Conservation (phyloP, 148 eudicot genomes). For the Euryodendron excelsum region DNA sequence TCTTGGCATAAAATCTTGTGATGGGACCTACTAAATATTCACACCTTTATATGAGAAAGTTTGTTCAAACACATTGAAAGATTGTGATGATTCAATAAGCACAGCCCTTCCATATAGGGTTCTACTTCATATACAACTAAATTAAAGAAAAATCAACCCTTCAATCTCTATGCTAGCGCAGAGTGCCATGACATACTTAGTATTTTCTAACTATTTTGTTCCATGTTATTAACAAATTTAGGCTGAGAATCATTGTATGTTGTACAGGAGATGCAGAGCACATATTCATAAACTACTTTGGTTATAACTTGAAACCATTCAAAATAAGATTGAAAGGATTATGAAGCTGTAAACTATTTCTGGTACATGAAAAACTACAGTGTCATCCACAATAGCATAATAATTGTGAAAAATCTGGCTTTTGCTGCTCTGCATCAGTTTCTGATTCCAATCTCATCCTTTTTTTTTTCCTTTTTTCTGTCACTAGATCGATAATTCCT, state of each 20-base stretch:
- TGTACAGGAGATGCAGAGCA: not conserved
- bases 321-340: not conserved
- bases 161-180: no score
- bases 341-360: not conserved
- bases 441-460: not conserved
- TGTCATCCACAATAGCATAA: not conserved
- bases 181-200: no score
- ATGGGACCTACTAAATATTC: slow-evolving; percentile 9
- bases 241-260: no score
- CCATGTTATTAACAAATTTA: no score
- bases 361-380: not conserved
- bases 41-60: not conserved
- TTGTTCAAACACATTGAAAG: not conserved
- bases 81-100: not conserved
- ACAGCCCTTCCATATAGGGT: no score
- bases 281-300: no score
- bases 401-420: not conserved
- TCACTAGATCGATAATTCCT: not conserved
- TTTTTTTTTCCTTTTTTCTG: no score
- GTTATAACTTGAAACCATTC: not conserved
- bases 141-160: no score
- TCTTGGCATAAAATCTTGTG: slow-evolving; percentile 5
- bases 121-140: no score
- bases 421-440: not conserved
- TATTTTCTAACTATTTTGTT: no score